phyloP scores from a whole-genome alignment of 345 rosid species.

The Populus pruinosa region DNA sequence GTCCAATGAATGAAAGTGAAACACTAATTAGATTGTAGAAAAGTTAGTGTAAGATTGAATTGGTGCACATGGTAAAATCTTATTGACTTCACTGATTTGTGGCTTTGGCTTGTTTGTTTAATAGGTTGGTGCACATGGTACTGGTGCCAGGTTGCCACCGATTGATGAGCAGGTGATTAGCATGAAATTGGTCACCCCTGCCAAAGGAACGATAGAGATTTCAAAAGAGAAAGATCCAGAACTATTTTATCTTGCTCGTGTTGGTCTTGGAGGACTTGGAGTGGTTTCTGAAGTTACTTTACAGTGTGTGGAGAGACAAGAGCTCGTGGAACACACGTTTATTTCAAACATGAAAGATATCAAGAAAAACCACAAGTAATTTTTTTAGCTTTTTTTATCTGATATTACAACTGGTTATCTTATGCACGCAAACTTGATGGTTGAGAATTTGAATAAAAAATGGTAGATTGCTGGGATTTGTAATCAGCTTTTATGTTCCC shows the following conservation, averaged over 20 bases:
- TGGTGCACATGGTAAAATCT: neutral
- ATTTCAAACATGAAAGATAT: conserved; percentile 69
- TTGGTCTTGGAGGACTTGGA: conserved; percentile 95
- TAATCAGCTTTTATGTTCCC: neutral
- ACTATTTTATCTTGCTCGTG: conserved; percentile 82
- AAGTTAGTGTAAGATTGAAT: neutral
- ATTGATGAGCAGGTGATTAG: conserved; percentile 92
- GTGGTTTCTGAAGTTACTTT: conserved; percentile 96
- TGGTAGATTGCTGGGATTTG: neutral
- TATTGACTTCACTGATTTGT: conserved; percentile 3
- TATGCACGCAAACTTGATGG: neutral
- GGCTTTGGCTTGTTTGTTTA: neutral
- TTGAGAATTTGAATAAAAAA: neutral
- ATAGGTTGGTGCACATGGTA: conserved; percentile 97
- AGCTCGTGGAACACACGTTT: conserved; percentile 88
- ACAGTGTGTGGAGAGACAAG: conserved; percentile 88
- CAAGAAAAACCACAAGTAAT: conserved; percentile 90
- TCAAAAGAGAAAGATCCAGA: conserved; percentile 86
- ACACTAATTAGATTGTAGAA: neutral
- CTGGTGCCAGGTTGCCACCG: conserved; percentile 93
- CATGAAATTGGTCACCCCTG: conserved; percentile 94
- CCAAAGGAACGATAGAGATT: conserved; percentile 81
- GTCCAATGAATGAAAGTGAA: too few relatives aligned
- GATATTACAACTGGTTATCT: neutral
- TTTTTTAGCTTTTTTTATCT: conserved; percentile 7